Percentiles rank a stretch among this genome's conserved stretches.
Evolutionary conservation across 23 red algal genomes (phyloP).

Genomic region (Porphyridium purpureum): DNA sequence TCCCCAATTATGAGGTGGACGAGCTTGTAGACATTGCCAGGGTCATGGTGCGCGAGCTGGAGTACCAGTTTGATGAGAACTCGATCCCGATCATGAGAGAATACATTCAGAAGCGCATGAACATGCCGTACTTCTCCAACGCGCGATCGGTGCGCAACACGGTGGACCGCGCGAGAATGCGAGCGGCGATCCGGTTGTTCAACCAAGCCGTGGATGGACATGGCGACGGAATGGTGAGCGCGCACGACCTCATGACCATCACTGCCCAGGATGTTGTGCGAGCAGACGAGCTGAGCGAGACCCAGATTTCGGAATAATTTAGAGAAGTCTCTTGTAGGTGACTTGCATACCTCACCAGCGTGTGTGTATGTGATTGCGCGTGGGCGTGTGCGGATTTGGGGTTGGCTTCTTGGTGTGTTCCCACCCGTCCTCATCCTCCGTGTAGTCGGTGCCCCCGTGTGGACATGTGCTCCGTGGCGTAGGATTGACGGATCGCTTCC

Average conservation of each 20-base stretch:
- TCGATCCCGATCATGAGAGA: slow-evolving; percentile 22
- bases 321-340: too few species aligned
- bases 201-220: slow-evolving; percentile 59
- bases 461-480: too few species aligned
- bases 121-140: slow-evolving; percentile 99
- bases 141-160: slow-evolving; percentile 92
- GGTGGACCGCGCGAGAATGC: slow-evolving; percentile 90
- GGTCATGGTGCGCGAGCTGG: slow-evolving; percentile 51
- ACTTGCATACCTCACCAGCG: too few species aligned
- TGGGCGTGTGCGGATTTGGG: too few species aligned
- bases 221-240: slow-evolving; percentile 50
- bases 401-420: too few species aligned
- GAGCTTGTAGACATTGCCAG: slow-evolving; percentile 90
- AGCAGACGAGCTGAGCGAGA: slow-evolving; percentile 59
- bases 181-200: slow-evolving; percentile 90
- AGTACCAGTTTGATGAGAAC: slow-evolving; percentile 53
- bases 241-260: slow-evolving; percentile 63
- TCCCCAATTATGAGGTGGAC: slow-evolving; percentile 75
- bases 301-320: too few species aligned
- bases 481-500: too few species aligned
- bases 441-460: too few species aligned
- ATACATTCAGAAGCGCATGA: slow-evolving; percentile 94
- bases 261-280: slow-evolving; percentile 55
- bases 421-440: too few species aligned
- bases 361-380: too few species aligned